A percentile compares a stretch with the other conserved stretches of the same genome.
Evolutionary conservation across 371 early-diverging fungal genomes (phyloP).

Genomic region (Lichtheimia ramosa): DNA sequence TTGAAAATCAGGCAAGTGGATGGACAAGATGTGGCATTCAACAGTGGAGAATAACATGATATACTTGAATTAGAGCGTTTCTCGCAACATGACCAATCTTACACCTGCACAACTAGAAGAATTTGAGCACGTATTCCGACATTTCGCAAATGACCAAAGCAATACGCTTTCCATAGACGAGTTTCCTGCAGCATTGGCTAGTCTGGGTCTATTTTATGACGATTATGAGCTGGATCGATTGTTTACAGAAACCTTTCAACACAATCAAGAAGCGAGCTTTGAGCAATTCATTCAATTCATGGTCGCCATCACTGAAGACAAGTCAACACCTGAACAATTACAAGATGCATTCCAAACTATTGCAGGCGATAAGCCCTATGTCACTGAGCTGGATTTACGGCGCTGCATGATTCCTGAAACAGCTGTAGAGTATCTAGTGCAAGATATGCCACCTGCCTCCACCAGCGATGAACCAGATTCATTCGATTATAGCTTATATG

Average conservation of each 20-base stretch:
- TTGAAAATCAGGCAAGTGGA: conserved; percentile 82
- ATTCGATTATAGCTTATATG: conserved; percentile 72
- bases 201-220: conserved; percentile 78
- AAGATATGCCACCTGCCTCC: conserved; percentile 65
- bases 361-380: conserved; percentile 82
- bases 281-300: conserved; percentile 89
- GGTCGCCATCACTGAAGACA: conserved; percentile 88
- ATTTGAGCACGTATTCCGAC: conserved; percentile 85
- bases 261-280: conserved; percentile 69
- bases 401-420: conserved; percentile 66
- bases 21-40: neutral
- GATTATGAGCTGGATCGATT: conserved; percentile 74
- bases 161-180: conserved; percentile 78
- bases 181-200: conserved; percentile 86
- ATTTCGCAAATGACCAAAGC: conserved; percentile 82
- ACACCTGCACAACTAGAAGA: conserved; percentile 93
- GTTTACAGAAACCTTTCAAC: conserved; percentile 66
- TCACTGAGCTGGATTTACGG: conserved; percentile 73
- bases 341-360: conserved; percentile 83
- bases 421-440: conserved; percentile 73
- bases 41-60: neutral
- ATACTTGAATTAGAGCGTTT: conserved; percentile 59
- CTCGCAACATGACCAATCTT: conserved; percentile 87
- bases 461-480: conserved; percentile 32
- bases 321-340: conserved; percentile 86